These are phyloP conservation scores for Onygenales sp. DNA, from an alignment of 2,329 filamentous ascomycete species.

Conservation along the genomic window DNA sequence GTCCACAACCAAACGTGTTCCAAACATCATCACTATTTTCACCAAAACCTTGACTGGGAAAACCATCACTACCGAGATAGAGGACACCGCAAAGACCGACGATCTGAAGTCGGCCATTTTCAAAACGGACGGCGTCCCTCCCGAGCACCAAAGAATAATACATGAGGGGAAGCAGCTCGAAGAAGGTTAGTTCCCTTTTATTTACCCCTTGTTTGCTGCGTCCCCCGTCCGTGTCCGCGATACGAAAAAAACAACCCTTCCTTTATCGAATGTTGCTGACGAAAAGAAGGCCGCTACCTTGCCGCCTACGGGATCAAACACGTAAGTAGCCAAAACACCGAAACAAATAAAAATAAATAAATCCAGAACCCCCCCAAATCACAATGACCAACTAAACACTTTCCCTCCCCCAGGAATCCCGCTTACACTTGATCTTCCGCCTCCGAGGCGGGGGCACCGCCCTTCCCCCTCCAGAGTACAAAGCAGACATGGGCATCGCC, in stretches of 20 bases:
- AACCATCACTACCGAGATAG: not conserved
- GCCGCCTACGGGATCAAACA: not conserved
- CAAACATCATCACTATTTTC: not conserved
- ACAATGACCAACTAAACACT: not conserved
- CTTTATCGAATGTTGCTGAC: too few species aligned
- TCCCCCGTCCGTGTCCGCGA: too few species aligned
- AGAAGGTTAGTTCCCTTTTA: not conserved
- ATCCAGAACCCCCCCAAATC: not conserved
- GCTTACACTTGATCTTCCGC: constrained; percentile 12
- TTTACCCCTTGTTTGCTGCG: too few species aligned
- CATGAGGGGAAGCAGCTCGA: not conserved
- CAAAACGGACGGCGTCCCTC: constrained; percentile 2
- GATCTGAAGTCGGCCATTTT: constrained; percentile 4
- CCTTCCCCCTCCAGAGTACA: not conserved
- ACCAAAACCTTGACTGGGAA: constrained; percentile 10
- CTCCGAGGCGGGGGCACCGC: constrained; percentile 10
- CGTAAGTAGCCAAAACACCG: not conserved
- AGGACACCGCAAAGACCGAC: not conserved
- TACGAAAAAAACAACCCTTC: too few species aligned
- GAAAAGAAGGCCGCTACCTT: not conserved
- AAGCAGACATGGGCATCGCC: constrained; percentile 26
- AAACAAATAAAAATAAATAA: not conserved
- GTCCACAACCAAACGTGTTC: not conserved
- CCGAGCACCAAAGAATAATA: not conserved
- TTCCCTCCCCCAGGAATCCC: constrained; percentile 1